Conservation (phyloP, 768 basidiomycete genomes). For the Suillus brevipes region DNA sequence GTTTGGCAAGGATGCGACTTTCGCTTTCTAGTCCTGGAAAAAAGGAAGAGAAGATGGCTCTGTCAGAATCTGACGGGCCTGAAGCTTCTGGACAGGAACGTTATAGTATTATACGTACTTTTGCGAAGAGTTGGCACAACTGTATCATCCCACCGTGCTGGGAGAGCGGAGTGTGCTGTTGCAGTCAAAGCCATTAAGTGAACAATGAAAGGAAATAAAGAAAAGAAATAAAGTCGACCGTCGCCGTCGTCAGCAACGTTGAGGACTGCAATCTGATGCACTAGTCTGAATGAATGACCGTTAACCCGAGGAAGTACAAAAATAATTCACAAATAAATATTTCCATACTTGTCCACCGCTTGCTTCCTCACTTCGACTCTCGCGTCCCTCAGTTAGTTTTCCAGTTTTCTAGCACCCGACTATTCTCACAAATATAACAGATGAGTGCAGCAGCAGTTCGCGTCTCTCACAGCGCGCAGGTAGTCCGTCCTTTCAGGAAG, state of each 20-base stretch:
- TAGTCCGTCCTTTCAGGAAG: conserved; percentile 51
- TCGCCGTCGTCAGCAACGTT: background rate
- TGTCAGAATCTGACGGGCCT: background rate
- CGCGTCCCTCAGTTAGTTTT: conserved; percentile 7
- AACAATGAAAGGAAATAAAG: conserved; percentile 11
- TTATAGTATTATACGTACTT: conserved; percentile 46
- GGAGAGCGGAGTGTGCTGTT: conserved; percentile 37
- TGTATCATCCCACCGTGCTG: conserved; percentile 72
- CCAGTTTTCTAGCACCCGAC: background rate
- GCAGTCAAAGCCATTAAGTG: conserved; percentile 44
- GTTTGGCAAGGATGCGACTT: conserved; percentile 72
- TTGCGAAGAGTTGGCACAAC: conserved; percentile 82
- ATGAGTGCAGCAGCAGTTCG: conserved; percentile 20
- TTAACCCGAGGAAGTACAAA: conserved; percentile 1
- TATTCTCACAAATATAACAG: background rate
- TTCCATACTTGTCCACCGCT: background rate
- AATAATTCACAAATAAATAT: conserved; percentile 5
- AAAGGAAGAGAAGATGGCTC: background rate
- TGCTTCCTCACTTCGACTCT: conserved; percentile 1
- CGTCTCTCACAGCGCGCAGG: conserved; percentile 20
- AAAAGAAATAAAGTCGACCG: conserved; percentile 16
- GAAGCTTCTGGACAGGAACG: conserved; percentile 1
- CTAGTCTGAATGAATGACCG: background rate
- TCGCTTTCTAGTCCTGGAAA: conserved; percentile 74
- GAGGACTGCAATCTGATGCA: background rate